These are phyloP conservation scores for Trebouxia sp. DNA, from an alignment of 139 green algal species.

Conservation along the genomic window DNA sequence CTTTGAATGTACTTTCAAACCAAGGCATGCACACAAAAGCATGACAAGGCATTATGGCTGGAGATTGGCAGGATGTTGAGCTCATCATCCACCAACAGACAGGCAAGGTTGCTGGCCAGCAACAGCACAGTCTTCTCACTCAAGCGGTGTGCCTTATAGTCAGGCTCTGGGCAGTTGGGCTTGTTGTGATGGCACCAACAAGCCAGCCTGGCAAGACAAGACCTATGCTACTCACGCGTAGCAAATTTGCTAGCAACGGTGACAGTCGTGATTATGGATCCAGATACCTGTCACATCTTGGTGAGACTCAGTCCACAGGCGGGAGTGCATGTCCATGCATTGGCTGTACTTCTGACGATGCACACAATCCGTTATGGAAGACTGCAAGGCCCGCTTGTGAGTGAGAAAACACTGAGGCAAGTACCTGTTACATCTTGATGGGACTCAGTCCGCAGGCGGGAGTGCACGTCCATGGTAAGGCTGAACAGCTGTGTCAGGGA, in stretches of 20 bases:
- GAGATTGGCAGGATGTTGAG: slow-evolving; percentile 97
- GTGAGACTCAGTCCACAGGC: slow-evolving; percentile 91
- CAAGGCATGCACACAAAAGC: too few relatives aligned
- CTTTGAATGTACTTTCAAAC: slow-evolving; percentile 68
- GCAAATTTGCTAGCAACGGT: too few relatives aligned
- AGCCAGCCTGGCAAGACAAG: too few relatives aligned
- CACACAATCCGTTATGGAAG: too few relatives aligned
- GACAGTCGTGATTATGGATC: too few relatives aligned
- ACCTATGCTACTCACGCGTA: too few relatives aligned
- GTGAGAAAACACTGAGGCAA: background rate
- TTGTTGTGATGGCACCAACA: too few relatives aligned
- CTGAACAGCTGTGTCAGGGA: slow-evolving; percentile 93
- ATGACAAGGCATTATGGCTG: slow-evolving; percentile 69
- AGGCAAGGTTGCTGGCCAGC: slow-evolving; percentile 79
- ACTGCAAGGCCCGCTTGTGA: background rate
- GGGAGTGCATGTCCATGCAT: slow-evolving; percentile 96
- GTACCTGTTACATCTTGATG: slow-evolving; percentile 78
- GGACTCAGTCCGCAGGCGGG: slow-evolving; percentile 87
- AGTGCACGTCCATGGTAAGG: slow-evolving; percentile 97
- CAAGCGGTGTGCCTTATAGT: slow-evolving; percentile 78
- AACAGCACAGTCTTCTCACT: slow-evolving; percentile 97
- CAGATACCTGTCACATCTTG: slow-evolving; percentile 65
- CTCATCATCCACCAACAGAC: slow-evolving; percentile 98
- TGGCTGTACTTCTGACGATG: slow-evolving; percentile 95
- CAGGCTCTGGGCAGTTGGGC: too few relatives aligned